Evolutionary conservation across 2,329 filamentous ascomycete species (phyloP), one percentile per base, ranked within the genome.

Genomic region (Ceratocystis eucalypticola): DNA sequence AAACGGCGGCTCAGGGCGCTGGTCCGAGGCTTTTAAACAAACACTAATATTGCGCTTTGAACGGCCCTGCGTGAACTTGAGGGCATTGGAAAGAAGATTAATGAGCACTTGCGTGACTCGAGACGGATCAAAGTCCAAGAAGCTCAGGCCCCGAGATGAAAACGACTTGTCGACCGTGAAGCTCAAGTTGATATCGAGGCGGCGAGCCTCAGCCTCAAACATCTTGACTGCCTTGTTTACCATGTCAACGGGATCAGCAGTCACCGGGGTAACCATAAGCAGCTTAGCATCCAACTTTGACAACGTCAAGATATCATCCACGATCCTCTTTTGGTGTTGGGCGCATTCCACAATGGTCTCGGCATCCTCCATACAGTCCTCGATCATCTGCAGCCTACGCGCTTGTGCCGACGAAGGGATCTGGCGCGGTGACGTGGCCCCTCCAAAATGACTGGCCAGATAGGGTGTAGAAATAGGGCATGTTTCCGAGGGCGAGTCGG

Each of bases 311-410:
- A 89, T 86, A 71, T 89, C 87, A 71, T 89, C 86, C n/a, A 89
- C 85, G 57, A 90, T 89, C 7, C 85, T 78, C 74, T 91, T 91
- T 72, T 93, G 89, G 74, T 93, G 88, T 70, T 89, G 85, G 1
- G 88, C 86, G 70, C 89, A 93, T 8, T 88, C 81, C 30, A 86
- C 82, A 69, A 94, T 92, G 0, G 87, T 92, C 71, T 91, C 86
- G 2, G 88, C 86, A 17, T 87, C 87, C 69, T 91, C 88, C 61
- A 89, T 82, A 67, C 85, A 86, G 70, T 80, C 83, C 6, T 62
- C 55, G 15, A 67, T 67, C 62, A 64, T 67, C 45, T 65, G 66
- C 5, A 67, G 55, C 17, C 50, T 15, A 20, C 33, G 61, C 1
- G 30, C 37, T 8, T 44, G 59, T 2, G 59, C 53, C 1, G 15